phyloP scores from a whole-genome alignment of 2,329 filamentous ascomycete genomes.

The Talaromyces sp. region DNA sequence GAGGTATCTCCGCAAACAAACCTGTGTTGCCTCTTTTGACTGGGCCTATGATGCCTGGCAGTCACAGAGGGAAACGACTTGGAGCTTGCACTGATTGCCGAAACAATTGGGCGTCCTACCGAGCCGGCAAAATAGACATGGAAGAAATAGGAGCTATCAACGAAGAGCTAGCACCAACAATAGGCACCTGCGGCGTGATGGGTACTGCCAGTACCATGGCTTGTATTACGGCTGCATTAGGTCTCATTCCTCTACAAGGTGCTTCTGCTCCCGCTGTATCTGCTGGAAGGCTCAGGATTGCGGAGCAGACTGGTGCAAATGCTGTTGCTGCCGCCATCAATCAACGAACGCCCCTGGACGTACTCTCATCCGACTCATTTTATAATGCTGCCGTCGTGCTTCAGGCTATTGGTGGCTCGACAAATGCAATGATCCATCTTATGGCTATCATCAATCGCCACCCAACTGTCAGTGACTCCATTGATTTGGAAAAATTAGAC shows the following conservation, averaged over 20 bases:
- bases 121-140: conserved; percentile 65
- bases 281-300: conserved; percentile 49
- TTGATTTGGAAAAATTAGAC: conserved; percentile 47
- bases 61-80: conserved; percentile 59
- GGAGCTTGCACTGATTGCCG: conserved; percentile 64
- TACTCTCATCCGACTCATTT: conserved; percentile 48
- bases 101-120: conserved; percentile 68
- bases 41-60: conserved; percentile 72
- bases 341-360: conserved; percentile 41
- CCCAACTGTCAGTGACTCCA: conserved; percentile 43
- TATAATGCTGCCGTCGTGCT: conserved; percentile 53
- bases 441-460: conserved; percentile 56
- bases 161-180: conserved; percentile 68
- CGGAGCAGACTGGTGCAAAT: conserved; percentile 52
- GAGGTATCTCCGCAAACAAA: conserved; percentile 70
- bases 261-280: conserved; percentile 55
- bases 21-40: conserved; percentile 66
- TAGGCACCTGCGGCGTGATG: conserved; percentile 59
- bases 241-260: conserved; percentile 52
- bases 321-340: conserved; percentile 44
- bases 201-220: conserved; percentile 58
- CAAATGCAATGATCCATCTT: conserved; percentile 56
- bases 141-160: conserved; percentile 69
- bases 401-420: conserved; percentile 54
- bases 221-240: conserved; percentile 51